These are phyloP conservation scores for Solanum medicagineum DNA, from an alignment of 257 asterid genomes.

Conservation along the genomic window DNA sequence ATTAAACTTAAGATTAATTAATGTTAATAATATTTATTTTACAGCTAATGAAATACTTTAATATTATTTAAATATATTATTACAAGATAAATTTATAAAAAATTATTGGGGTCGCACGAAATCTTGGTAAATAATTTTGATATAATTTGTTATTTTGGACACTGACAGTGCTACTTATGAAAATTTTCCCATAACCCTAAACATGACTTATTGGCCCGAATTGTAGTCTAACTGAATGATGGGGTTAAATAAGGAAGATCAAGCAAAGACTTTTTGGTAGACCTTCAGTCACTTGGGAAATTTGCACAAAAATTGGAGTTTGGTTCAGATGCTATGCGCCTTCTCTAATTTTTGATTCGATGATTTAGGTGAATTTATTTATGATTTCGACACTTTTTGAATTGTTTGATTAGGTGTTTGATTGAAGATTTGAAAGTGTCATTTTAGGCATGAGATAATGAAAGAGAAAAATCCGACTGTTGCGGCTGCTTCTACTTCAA, in stretches of 20 bases:
- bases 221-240: not conserved
- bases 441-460: conserved; percentile 32
- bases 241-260: not conserved
- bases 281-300: not conserved
- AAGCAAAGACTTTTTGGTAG: not conserved
- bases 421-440: not conserved
- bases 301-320: not conserved
- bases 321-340: not conserved
- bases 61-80: too few species aligned
- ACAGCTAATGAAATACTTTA: too few species aligned
- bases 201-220: not conserved
- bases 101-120: too few species aligned
- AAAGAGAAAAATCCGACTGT: conserved; percentile 57
- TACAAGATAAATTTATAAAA: too few species aligned
- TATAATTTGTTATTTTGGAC: not conserved
- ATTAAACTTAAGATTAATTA: too few species aligned
- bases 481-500: conserved; percentile 38
- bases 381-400: not conserved
- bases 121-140: too few species aligned
- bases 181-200: not conserved
- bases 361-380: not conserved
- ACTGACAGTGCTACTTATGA: not conserved
- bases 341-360: not conserved
- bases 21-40: too few species aligned
- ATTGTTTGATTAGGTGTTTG: not conserved